These are phyloP conservation scores for Cyclostephanos invisitatus DNA, from an alignment of 108 stramenopile species.

Conservation along the genomic window DNA sequence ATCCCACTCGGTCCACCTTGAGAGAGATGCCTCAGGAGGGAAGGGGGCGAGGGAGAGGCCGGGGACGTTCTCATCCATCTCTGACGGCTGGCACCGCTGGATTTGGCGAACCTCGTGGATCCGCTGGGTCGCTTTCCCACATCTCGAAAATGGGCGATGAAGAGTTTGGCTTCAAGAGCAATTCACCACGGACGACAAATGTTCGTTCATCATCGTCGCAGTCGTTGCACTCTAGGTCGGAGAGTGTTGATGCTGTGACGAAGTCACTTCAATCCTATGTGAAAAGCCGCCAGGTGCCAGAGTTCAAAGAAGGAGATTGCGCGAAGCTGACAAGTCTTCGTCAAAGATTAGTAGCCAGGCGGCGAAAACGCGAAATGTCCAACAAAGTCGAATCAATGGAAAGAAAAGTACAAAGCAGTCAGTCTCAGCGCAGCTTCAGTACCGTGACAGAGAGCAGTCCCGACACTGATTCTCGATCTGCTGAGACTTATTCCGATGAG, in stretches of 20 bases:
- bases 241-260: background rate
- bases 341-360: conserved; percentile 31
- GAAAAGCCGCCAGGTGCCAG: conserved; percentile 35
- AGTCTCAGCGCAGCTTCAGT: background rate
- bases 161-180: background rate
- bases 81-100: conserved; percentile 1
- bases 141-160: background rate
- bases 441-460: background rate
- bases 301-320: conserved; percentile 49
- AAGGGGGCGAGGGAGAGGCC: conserved; percentile 35
- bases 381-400: background rate
- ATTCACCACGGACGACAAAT: conserved; percentile 1
- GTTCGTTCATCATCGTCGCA: conserved; percentile 2
- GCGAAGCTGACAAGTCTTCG: conserved; percentile 45
- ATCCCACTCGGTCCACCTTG: background rate
- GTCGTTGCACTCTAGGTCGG: background rate
- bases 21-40: conserved; percentile 21
- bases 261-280: conserved; percentile 16
- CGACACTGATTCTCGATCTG: background rate
- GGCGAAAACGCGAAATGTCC: conserved; percentile 16
- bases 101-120: conserved; percentile 9
- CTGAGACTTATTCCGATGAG: background rate
- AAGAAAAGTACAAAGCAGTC: background rate
- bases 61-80: conserved; percentile 5
- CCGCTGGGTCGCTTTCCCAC: conserved; percentile 8